These are phyloP conservation scores for Collybiopsis confluens DNA, from an alignment of 768 basidiomycete species.

Conservation along the genomic window DNA sequence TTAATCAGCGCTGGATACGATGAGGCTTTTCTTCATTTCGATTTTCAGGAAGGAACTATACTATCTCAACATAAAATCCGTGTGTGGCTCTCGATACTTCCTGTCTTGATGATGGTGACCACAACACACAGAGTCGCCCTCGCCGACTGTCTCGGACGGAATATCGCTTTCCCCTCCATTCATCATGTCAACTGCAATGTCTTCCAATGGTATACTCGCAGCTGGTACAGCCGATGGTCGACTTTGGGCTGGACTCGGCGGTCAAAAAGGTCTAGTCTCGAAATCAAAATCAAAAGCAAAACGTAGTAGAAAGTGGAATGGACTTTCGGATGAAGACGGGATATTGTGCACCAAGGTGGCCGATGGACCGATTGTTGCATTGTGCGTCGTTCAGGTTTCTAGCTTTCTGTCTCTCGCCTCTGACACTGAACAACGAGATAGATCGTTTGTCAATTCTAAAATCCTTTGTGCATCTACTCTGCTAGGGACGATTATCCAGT, in stretches of 20 bases:
- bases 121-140: conserved; percentile 2
- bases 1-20: conserved; percentile 80
- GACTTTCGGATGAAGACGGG: conserved; percentile 47
- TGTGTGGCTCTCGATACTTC: conserved; percentile 23
- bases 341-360: conserved; percentile 44
- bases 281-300: conserved; percentile 44
- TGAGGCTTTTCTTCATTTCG: conserved; percentile 61
- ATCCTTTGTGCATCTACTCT: conserved; percentile 55
- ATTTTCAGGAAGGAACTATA: conserved; percentile 49
- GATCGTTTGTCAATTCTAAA: conserved; percentile 45
- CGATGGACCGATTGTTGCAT: conserved; percentile 68
- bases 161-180: conserved; percentile 73
- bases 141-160: conserved; percentile 36
- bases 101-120: too few relatives aligned
- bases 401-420: neutral
- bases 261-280: conserved; percentile 36
- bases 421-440: conserved; percentile 23
- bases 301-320: conserved; percentile 73
- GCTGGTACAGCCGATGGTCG: conserved; percentile 77
- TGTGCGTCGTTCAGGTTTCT: conserved; percentile 39
- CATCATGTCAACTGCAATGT: conserved; percentile 58
- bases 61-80: conserved; percentile 60
- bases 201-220: conserved; percentile 54
- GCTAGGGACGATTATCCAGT: conserved; percentile 52
- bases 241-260: conserved; percentile 64